Evolutionary conservation across 805 yeast genomes (phyloP).

Genomic region (Yamadazyma akitaensis): DNA sequence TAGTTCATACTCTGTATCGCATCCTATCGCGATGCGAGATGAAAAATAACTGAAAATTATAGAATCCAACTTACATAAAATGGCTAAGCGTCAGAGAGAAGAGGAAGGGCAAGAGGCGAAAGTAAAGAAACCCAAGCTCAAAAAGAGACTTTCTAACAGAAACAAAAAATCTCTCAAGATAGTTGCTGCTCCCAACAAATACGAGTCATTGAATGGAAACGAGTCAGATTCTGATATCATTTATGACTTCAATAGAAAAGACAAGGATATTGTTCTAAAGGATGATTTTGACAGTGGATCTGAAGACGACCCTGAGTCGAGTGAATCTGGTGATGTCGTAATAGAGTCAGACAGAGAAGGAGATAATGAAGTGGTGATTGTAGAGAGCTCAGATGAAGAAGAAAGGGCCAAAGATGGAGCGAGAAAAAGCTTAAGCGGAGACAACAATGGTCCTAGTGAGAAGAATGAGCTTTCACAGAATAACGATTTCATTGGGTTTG

Average conservation of each 20-base stretch:
- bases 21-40: slow-evolving; percentile 1
- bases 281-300: slow-evolving; percentile 23
- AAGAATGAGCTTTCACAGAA: slow-evolving; percentile 41
- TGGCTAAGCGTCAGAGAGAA: slow-evolving; percentile 21
- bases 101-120: slow-evolving; percentile 16
- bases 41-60: neutral
- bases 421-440: too few species aligned
- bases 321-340: slow-evolving; percentile 1
- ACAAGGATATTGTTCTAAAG: slow-evolving; percentile 27
- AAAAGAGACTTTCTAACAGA: slow-evolving; percentile 12
- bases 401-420: slow-evolving; percentile 3
- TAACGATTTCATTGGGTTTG: slow-evolving; percentile 56
- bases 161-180: slow-evolving; percentile 9
- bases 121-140: slow-evolving; percentile 20
- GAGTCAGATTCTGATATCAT: slow-evolving; percentile 20
- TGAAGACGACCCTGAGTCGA: neutral
- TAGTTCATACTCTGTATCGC: neutral
- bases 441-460: neutral
- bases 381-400: slow-evolving; percentile 9
- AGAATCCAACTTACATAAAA: neutral
- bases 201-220: slow-evolving; percentile 17
- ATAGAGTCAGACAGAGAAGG: slow-evolving; percentile 8
- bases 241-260: slow-evolving; percentile 19
- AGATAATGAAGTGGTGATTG: neutral
- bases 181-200: slow-evolving; percentile 19